Conservation (phyloP, 2,329 filamentous ascomycete species). For the Diaporthe citrichinensis region DNA sequence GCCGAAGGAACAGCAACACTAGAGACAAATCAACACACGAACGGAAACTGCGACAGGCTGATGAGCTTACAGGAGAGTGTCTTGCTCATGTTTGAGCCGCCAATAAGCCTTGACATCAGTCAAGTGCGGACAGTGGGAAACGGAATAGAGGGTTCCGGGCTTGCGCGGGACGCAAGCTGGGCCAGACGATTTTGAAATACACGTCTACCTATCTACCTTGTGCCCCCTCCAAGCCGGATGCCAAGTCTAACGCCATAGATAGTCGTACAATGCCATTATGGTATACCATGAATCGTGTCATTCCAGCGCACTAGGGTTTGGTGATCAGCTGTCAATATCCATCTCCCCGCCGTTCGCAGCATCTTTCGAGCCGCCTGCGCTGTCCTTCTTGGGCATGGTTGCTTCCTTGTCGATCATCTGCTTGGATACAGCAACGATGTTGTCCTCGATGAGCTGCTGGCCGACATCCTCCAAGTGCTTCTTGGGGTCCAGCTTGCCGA, state of each 20-base stretch:
- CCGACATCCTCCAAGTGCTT: slow-evolving; percentile 98
- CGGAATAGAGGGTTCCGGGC: not conserved
- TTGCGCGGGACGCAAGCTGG: slow-evolving; percentile 32
- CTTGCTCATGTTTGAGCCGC: not conserved
- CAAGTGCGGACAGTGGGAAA: not conserved
- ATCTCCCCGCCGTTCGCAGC: slow-evolving; percentile 72
- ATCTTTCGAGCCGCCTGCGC: slow-evolving; percentile 60
- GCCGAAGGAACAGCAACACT: not conserved
- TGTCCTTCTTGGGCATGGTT: slow-evolving; percentile 83
- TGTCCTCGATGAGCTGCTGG: slow-evolving; percentile 97
- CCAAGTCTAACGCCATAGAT: slow-evolving; percentile 37
- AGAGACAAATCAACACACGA: not conserved
- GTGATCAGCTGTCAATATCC: slow-evolving; percentile 76
- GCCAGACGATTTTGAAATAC: slow-evolving; percentile 26
- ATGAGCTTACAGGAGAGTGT: too few relatives aligned
- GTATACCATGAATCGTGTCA: slow-evolving; percentile 41
- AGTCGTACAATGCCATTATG: slow-evolving; percentile 43
- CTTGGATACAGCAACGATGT: slow-evolving; percentile 97
- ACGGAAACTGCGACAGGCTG: too few relatives aligned
- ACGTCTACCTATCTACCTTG: slow-evolving; percentile 40
- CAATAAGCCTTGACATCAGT: not conserved
- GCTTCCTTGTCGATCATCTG: slow-evolving; percentile 99
- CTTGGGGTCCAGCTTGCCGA: slow-evolving; percentile 98
- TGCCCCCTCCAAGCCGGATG: slow-evolving; percentile 37
- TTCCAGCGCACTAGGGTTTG: slow-evolving; percentile 32